Conservation (phyloP, 2,329 filamentous ascomycete genomes). For the Parafenestella ontariensis region DNA sequence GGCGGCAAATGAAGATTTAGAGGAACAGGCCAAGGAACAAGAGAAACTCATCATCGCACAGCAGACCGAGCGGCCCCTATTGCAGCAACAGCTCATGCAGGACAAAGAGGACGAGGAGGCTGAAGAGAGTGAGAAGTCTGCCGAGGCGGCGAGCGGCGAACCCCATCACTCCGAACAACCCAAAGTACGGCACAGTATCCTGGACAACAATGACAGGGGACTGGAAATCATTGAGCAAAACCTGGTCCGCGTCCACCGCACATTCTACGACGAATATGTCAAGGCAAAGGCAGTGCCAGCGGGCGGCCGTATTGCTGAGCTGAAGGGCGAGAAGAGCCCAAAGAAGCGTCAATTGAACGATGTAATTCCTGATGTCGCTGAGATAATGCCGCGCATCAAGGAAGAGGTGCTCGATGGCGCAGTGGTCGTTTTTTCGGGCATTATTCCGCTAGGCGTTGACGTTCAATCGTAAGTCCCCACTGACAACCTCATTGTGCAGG, state of each 20-base stretch:
- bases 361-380: slow-evolving; percentile 82
- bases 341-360: slow-evolving; percentile 58
- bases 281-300: slow-evolving; percentile 52
- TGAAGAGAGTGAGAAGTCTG: slow-evolving; percentile 56
- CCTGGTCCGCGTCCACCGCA: slow-evolving; percentile 74
- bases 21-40: slow-evolving; percentile 82
- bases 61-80: slow-evolving; percentile 82
- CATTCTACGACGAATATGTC: slow-evolving; percentile 87
- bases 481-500: background rate
- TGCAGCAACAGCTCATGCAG: slow-evolving; percentile 90
- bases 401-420: slow-evolving; percentile 74
- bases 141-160: slow-evolving; percentile 50
- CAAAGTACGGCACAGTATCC: slow-evolving; percentile 73
- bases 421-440: slow-evolving; percentile 85
- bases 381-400: slow-evolving; percentile 85
- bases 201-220: slow-evolving; percentile 88
- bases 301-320: slow-evolving; percentile 57
- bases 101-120: slow-evolving; percentile 80
- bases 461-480: slow-evolving; percentile 62
- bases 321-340: slow-evolving; percentile 57
- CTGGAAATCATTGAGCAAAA: slow-evolving; percentile 78
- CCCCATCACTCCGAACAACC: slow-evolving; percentile 37
- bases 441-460: slow-evolving; percentile 82
- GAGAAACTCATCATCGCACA: slow-evolving; percentile 88
- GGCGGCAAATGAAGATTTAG: slow-evolving; percentile 74